Base-by-base conservation (phyloP, 2,329 filamentous ascomycete genomes). In the Sporothrix protearum region DNA sequence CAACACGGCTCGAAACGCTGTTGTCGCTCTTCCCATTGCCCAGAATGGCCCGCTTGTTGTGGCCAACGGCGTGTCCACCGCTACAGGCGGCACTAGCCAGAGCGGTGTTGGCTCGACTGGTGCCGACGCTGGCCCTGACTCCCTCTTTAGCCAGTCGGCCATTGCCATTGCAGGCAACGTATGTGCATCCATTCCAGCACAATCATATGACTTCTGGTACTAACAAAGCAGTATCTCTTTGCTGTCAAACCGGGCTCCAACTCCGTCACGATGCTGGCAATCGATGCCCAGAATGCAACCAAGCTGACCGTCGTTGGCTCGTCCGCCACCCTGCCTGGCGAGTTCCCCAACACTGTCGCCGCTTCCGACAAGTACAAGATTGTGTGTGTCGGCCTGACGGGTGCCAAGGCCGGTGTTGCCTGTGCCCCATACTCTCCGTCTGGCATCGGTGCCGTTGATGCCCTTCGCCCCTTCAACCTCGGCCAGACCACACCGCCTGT, bases 401-500 rank as follows among this genome's bases (percentile, higher is more conserved):
- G 85, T 0, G 79, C 80, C 8, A 78, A 76, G 19, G 81, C 83
- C 0, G 85, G 84, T 6, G 75, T 87, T 36, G 79, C 84, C 0
- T 87, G 85, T 76, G 79, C 79, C 12, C 71, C 74, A 1, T 84
- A 85, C 73, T 79, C 78, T 0, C 14, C 73, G 0, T 71, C 73
- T 1, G 85, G 84, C 0, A 76, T 87, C 0, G 76, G 74, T 0
- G 73, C 78, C 5, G 82, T 86, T 77, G 85, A 87, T 71, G 77
- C 71, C 1, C 80, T 85, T 0, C 81, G 84, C 0, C 71, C 80
- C 0, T 84, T 89, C 72, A 80, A 84, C 14, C 76, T 90, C 0
- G 78, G 79, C 1, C 88, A 90, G 76, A 83, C 82, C 0, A 89
- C 85, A 0, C 88, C 89, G 0, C 87, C 89, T 0, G 77, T 80